These are phyloP conservation scores for Phytophthora ramorum DNA, from an alignment of 352 stramenopile genomes.

Conservation along the genomic window DNA sequence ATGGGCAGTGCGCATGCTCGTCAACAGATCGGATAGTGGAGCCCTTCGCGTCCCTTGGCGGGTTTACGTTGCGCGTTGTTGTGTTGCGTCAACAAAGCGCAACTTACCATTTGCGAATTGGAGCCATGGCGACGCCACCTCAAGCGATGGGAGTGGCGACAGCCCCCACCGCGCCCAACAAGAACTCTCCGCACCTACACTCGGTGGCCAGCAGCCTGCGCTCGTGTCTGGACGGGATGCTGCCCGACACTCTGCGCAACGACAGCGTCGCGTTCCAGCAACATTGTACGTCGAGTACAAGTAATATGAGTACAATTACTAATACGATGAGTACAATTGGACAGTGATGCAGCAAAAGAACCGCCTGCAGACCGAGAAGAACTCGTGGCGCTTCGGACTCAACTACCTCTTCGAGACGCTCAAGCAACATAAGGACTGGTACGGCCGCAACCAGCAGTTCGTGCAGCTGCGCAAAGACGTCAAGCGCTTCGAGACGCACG, in stretches of 20 bases:
- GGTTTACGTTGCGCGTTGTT: too few relatives aligned
- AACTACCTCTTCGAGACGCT: conserved; percentile 92
- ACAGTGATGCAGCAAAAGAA: conserved; percentile 79
- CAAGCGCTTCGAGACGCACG: conserved; percentile 81
- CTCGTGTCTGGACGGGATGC: conserved; percentile 86
- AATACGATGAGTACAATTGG: background rate
- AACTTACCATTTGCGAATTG: background rate
- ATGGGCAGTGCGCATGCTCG: background rate
- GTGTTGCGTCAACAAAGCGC: background rate
- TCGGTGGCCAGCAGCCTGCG: conserved; percentile 83
- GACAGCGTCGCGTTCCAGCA: conserved; percentile 75
- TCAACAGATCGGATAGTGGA: background rate
- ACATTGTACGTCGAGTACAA: conserved; percentile 47
- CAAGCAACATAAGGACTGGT: conserved; percentile 91
- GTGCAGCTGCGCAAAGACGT: conserved; percentile 87
- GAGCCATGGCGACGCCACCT: conserved; percentile 31
- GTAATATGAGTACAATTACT: conserved; percentile 9
- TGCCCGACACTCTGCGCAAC: conserved; percentile 86
- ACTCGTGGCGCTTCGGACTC: conserved; percentile 88
- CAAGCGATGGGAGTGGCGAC: conserved; percentile 4
- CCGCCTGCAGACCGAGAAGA: conserved; percentile 83
- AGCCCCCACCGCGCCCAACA: conserved; percentile 34
- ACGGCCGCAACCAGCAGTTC: conserved; percentile 89
- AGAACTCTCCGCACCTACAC: conserved; percentile 84
- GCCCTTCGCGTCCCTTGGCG: too few relatives aligned